Evolutionary conservation across 179 eudicot genomes (phyloP), one percentile per base, ranked within the genome.

Genomic region (Beta lomatogona): DNA sequence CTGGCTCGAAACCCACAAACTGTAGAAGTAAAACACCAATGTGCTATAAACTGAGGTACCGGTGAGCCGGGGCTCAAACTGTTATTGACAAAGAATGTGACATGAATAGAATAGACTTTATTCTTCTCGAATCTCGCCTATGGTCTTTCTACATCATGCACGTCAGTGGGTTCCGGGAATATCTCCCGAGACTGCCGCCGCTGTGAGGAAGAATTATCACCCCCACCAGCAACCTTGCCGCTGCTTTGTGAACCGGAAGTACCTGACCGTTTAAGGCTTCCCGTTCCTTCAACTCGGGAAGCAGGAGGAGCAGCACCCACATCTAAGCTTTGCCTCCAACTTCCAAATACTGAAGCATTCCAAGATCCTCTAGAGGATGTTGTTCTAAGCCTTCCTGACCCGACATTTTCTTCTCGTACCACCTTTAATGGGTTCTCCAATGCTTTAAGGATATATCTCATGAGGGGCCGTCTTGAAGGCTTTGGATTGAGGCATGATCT

Each of bases 391-490:
- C 91, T 89, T 31, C 82, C 91, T 0, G 97, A 92, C 65, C 92
- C 88, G 5, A 77, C 79, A 66, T 69, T 85, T 77, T 92, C 98
- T 82, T 91, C 97, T 80, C 98, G 80, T 25, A 94, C 93, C 67
- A 94, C 97, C 86, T 89, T 94, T 46, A 94, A 84, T n/a, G 98
- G 98, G 75, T 91, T 94, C 82, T 94, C 98, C 48, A 94, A 83
- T 9, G 98, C 98, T 84, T 78, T 92, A 18, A 93, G 91, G 71
- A 94, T 84, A 75, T 92, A 88, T 74, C 97, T 90, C 97, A 93
- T 94, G 72, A 84, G 88, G 10, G 98, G 98, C 19, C 98, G 93
- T 73, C 90, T 86, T 1, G 97, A 85, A 44, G 97, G 88, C 80
- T 86, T 92, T 13, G 97, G 94, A 76, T 89, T 92, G 5, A 94